Conservation (phyloP, 2,329 filamentous ascomycete species). For the Magnaporthiopsis incrustans region DNA sequence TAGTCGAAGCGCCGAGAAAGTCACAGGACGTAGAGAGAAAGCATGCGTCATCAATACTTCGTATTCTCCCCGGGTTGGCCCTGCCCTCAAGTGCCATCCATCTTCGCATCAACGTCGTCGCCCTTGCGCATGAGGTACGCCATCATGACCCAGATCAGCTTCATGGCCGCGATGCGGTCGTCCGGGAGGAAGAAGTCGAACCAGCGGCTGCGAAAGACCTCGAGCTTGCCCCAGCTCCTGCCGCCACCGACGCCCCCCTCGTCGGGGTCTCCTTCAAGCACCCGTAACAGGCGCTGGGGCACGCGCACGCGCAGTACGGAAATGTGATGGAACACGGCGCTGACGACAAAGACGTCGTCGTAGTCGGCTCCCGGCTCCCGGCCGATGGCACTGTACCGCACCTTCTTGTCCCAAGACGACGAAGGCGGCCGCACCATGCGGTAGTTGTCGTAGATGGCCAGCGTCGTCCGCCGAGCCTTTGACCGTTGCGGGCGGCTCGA, state of each 20-base stretch:
- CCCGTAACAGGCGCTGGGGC: conserved; percentile 41
- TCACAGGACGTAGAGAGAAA: too few relatives aligned
- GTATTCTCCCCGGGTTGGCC: too few relatives aligned
- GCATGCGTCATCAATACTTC: too few relatives aligned
- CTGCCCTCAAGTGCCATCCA: conserved; percentile 8
- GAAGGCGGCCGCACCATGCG: conserved; percentile 52
- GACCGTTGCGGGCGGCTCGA: neutral
- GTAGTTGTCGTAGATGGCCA: conserved; percentile 55
- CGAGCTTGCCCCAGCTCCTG: conserved; percentile 42
- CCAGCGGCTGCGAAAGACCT: conserved; percentile 52
- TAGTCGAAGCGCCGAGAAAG: too few relatives aligned
- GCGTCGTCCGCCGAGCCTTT: conserved; percentile 21
- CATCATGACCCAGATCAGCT: conserved; percentile 51
- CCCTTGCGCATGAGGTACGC: conserved; percentile 48
- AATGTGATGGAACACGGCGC: conserved; percentile 54
- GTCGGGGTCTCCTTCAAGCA: conserved; percentile 38
- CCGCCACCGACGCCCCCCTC: conserved; percentile 20
- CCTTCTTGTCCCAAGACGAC: conserved; percentile 52
- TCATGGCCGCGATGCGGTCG: conserved; percentile 49
- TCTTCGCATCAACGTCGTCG: conserved; percentile 14
- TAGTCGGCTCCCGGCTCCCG: conserved; percentile 35
- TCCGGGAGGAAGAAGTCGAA: conserved; percentile 49
- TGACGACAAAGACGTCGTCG: conserved; percentile 56
- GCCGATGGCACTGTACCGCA: conserved; percentile 49
- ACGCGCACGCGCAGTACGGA: conserved; percentile 52